phyloP scores from a whole-genome alignment of 2,329 filamentous ascomycete species.

The Ophiocordyceps camponoti-saundersi region DNA sequence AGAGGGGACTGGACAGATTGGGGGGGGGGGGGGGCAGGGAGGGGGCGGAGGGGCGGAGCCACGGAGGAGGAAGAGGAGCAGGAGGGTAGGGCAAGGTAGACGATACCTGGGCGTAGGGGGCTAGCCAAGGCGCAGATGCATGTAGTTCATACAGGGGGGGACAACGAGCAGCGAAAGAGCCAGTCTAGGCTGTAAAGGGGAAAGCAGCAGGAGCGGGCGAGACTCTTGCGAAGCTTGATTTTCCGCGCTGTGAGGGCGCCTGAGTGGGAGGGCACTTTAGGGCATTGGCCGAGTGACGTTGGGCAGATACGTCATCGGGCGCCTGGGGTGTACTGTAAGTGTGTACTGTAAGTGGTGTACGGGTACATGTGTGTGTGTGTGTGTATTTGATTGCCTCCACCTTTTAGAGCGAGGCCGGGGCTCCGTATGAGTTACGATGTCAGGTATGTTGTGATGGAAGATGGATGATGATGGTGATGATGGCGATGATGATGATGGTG shows the following conservation, averaged over 20 bases:
- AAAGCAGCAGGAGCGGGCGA: not conserved
- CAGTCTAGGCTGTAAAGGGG: constrained; percentile 2
- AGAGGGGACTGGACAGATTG: not conserved
- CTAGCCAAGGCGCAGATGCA: constrained; percentile 1
- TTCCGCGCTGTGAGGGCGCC: not conserved
- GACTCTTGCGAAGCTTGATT: constrained; percentile 6
- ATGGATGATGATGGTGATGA: too few species aligned
- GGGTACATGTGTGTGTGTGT: too few species aligned
- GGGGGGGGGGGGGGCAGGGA: not conserved
- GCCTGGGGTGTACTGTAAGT: not conserved
- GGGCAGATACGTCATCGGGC: constrained; percentile 16
- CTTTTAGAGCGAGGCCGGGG: too few species aligned
- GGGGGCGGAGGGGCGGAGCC: not conserved
- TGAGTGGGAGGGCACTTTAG: not conserved
- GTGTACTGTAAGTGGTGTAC: too few species aligned
- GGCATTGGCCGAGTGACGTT: constrained; percentile 14
- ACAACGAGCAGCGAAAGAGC: too few species aligned
- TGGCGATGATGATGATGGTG: too few species aligned
- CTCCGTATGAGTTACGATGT: too few species aligned
- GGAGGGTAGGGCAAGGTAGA: too few species aligned
- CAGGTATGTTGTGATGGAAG: too few species aligned
- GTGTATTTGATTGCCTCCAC: too few species aligned
- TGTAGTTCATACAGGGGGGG: not conserved
- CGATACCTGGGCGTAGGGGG: too few species aligned
- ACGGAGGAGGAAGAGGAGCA: not conserved